Base-by-base conservation (phyloP, 148 eudicot genomes). In the Polygonum aviculare region DNA sequence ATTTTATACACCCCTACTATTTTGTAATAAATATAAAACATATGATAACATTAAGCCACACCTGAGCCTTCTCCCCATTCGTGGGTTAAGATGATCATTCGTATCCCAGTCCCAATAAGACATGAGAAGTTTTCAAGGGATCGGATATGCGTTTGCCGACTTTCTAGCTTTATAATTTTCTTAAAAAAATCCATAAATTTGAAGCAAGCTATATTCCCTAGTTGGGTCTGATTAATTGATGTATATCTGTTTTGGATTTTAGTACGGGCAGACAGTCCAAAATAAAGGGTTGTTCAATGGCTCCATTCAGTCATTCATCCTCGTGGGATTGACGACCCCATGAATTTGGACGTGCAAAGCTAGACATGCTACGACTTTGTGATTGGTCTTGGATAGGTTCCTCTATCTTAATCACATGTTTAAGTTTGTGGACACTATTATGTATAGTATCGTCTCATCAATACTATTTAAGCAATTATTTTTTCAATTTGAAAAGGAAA, bases 241-340 rank as follows among this genome's bases (percentile, higher is more conserved):
- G 5, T 57, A 0, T 54, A n/a, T 10, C 6, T 54, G 26, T 5
- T 57, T 57, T 7, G 69, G 69, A 62, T 10, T 62, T 62, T 62
- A 62, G 69, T 62, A 26, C 1, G 38, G 15, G 38, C 12, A 52
- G 21, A 59, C 38, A 62, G 16, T 62, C 69, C 38, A 62, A 26
- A 31, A 3, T 16, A 62, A 62, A 10, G 69, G 69, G 67, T 60
- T 60, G 67, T 60, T 60, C 26, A 60, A 60, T 60, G 67, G 36
- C 36, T 8, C 35, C 67, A 26, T 60, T 51, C 55, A n/a, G 16
- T 26, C 31, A 26, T 60, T 60, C 14, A 60, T 10, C 36, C 69
- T 62, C 69, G 69, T 62, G 69, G 69, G 69, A 62, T 62, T 62
- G 31, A 19, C 31, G 69, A 62, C 69, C 69, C 69, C 38, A 62